Evolutionary conservation across 1,139 yeast species (phyloP), one percentile per base, ranked within the genome.

Genomic region (Nakaseomyces uthaithaninus): DNA sequence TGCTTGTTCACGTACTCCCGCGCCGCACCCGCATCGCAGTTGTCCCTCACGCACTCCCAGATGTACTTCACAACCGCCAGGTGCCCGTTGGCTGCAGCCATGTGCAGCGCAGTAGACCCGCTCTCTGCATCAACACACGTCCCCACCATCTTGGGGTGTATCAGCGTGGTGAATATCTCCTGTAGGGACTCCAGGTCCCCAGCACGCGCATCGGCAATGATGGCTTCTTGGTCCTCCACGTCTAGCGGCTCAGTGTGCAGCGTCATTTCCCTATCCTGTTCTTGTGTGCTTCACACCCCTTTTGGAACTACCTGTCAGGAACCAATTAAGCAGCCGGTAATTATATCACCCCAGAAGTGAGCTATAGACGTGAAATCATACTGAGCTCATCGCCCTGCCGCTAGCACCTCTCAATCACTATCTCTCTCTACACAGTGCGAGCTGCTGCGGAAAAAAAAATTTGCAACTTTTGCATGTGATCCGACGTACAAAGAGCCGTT

Each of bases 11-110:
- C 77, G 38, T 79, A 64, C 17, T 56, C 52, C 22, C 59, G 62
- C 27, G 75, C 74, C 24, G 74, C 70, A 33, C 68, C 69, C 42
- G 64, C 57, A 3, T 51, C 47, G 5, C 38, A 34, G 22, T 42
- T 48, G 23, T 50, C 51, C 28, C 49, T 46, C 4, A 80, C 53
- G 26, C 77, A 57, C 1, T 74, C 67, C 34, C 86, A 58, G 35
- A 86, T 65, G 55, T 72, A 81, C 51, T 74, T 62, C 25, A 83
- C 74, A 5, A 79, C 75, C 37, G 77, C 86, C n/a, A 67, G 48
- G 58, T 89, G 94, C 0, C 96, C 97, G 61, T 91, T 91, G 25
- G 93, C 98, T 25, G 94, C 78, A 1, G 97, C 95, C 87, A 85
- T 84, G 58, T 91, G 98, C 39, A 91, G 65, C 10, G 95, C 82